Evolutionary conservation across 306 rosid species (phyloP).

Genomic region (Geum urbanum): DNA sequence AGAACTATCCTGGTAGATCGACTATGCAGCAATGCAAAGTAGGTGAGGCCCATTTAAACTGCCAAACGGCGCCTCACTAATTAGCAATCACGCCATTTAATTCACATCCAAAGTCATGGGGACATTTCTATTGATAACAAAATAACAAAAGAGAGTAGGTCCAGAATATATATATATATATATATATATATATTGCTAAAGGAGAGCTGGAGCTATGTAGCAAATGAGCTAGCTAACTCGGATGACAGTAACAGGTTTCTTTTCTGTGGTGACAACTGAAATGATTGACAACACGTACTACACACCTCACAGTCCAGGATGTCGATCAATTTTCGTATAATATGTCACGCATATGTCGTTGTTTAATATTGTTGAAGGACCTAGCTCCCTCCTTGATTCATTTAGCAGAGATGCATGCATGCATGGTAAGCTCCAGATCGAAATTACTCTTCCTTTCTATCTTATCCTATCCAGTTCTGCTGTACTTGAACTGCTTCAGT

Average conservation of each 20-base stretch:
- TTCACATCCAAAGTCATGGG: conserved; percentile 10
- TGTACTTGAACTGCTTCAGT: too few relatives aligned
- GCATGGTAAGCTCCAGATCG: too few relatives aligned
- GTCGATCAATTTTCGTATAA: background rate
- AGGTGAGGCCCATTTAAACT: background rate
- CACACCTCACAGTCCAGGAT: background rate
- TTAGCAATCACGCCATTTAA: background rate
- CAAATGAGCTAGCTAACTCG: background rate
- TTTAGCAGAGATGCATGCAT: too few relatives aligned
- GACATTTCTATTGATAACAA: conserved; percentile 4
- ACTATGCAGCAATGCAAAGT: background rate
- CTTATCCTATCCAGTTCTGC: too few relatives aligned
- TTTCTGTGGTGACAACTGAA: background rate
- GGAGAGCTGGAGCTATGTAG: conserved; percentile 1
- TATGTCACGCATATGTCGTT: too few relatives aligned
- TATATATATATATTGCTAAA: background rate
- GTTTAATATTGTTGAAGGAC: too few relatives aligned
- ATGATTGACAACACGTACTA: background rate
- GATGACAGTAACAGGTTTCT: background rate
- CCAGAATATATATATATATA: background rate
- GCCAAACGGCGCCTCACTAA: background rate
- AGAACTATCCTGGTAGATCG: background rate
- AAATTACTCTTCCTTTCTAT: too few relatives aligned
- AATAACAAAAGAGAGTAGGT: background rate
- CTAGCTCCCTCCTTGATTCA: too few relatives aligned